Evolutionary conservation across 1,284 basidiomycete genomes (phyloP).

Genomic region (Boletellus sp.): DNA sequence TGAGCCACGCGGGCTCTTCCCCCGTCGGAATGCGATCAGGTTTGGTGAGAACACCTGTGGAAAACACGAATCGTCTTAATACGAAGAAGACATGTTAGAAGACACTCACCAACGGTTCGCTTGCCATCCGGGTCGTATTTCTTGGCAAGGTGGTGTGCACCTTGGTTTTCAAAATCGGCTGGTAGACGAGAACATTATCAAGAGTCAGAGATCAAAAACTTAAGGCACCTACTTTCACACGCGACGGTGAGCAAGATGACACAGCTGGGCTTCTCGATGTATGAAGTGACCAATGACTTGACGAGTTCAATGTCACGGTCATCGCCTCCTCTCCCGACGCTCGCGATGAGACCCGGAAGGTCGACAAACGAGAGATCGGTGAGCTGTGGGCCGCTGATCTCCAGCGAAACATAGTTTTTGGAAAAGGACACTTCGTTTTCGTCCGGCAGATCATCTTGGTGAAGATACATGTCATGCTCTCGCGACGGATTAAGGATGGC

Average conservation of each 20-base stretch:
- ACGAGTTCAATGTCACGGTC: slow-evolving; percentile 59
- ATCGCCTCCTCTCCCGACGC: slow-evolving; percentile 48
- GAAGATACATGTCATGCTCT: slow-evolving; percentile 37
- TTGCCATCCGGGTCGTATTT: slow-evolving; percentile 54
- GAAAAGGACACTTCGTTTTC: slow-evolving; percentile 55
- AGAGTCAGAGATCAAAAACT: neutral
- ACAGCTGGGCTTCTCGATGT: slow-evolving; percentile 62
- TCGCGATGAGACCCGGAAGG: slow-evolving; percentile 61
- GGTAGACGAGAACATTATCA: slow-evolving; percentile 1
- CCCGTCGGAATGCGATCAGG: slow-evolving; percentile 68
- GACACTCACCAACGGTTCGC: slow-evolving; percentile 61
- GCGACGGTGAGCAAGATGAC: slow-evolving; percentile 69
- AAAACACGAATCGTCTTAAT: neutral
- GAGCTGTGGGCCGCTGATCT: slow-evolving; percentile 64
- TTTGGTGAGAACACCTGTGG: slow-evolving; percentile 75
- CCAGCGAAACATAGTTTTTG: slow-evolving; percentile 57
- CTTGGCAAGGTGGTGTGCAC: slow-evolving; percentile 57
- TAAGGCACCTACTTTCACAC: slow-evolving; percentile 56
- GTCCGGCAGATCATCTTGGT: slow-evolving; percentile 31
- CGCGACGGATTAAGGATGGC: slow-evolving; percentile 65
- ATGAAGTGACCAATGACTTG: slow-evolving; percentile 53
- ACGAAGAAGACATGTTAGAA: neutral
- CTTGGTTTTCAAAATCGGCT: slow-evolving; percentile 80
- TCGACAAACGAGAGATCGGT: slow-evolving; percentile 66
- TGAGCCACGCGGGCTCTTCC: slow-evolving; percentile 59